Percentiles rank a stretch among this genome's conserved stretches.
phyloP scores from a whole-genome alignment of 2,329 filamentous ascomycete species.

The Cryphonectria nitschkei region DNA sequence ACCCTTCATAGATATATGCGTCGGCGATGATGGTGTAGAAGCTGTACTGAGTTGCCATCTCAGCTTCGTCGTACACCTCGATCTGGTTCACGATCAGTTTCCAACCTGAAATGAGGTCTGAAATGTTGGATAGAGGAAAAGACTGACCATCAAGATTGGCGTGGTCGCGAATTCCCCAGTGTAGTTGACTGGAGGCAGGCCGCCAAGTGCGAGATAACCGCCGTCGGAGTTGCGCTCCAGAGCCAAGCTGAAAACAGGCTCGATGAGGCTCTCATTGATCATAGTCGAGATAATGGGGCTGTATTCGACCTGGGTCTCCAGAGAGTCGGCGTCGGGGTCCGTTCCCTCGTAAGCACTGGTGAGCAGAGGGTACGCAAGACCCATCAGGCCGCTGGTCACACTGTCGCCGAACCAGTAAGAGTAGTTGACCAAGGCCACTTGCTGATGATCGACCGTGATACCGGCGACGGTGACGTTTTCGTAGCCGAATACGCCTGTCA shows the following conservation, averaged over 20 bases:
- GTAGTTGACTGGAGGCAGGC: constrained; percentile 48
- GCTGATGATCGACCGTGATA: constrained; percentile 48
- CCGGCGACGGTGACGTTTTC: constrained; percentile 49
- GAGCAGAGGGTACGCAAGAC: constrained; percentile 53
- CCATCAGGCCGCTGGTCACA: constrained; percentile 52
- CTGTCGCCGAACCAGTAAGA: constrained; percentile 49
- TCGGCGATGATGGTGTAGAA: constrained; percentile 37
- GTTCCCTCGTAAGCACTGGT: constrained; percentile 43
- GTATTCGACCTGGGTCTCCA: constrained; percentile 42
- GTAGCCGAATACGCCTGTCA: constrained; percentile 44
- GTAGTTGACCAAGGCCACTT: constrained; percentile 49
- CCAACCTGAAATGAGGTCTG: background rate
- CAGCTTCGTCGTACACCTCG: constrained; percentile 15
- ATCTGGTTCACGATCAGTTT: constrained; percentile 30
- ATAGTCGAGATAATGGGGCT: constrained; percentile 55
- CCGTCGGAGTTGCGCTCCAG: constrained; percentile 43
- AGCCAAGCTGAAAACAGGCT: constrained; percentile 53
- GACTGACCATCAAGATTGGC: constrained; percentile 33
- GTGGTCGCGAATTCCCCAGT: constrained; percentile 34
- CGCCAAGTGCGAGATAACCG: constrained; percentile 53
- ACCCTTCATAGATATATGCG: constrained; percentile 33
- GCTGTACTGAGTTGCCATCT: constrained; percentile 30
- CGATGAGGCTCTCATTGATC: constrained; percentile 46
- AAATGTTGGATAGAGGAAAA: too few species aligned
- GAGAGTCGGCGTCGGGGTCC: constrained; percentile 14